Evolutionary conservation across 2,329 filamentous ascomycete genomes (phyloP).

Genomic region (Exophiala phaeomuriformis): DNA sequence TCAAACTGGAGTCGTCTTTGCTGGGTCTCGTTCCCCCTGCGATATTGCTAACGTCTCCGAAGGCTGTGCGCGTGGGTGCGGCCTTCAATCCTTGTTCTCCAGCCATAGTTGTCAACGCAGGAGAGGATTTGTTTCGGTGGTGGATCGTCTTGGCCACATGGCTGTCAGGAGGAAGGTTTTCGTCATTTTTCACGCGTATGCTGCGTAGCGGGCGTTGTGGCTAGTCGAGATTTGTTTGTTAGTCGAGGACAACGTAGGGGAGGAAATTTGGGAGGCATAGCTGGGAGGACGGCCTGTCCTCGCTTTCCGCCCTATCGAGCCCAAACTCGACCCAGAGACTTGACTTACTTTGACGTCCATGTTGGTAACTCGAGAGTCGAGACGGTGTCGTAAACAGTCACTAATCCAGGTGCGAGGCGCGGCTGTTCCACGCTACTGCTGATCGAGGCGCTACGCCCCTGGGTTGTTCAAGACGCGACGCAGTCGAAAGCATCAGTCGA

Average conservation of each 20-base stretch:
- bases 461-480: slow-evolving; percentile 10
- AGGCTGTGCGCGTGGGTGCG: slow-evolving; percentile 66
- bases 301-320: no score
- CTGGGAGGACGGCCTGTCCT: neutral
- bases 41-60: slow-evolving; percentile 75
- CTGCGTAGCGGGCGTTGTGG: slow-evolving; percentile 59
- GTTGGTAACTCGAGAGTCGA: slow-evolving; percentile 14
- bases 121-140: slow-evolving; percentile 73
- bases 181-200: slow-evolving; percentile 57
- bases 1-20: slow-evolving; percentile 52
- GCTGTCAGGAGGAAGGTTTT: slow-evolving; percentile 55
- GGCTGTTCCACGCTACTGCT: neutral
- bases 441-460: slow-evolving; percentile 14
- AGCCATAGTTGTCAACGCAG: slow-evolving; percentile 50
- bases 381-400: neutral
- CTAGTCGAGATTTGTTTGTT: slow-evolving; percentile 39
- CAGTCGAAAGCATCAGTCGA: slow-evolving; percentile 10
- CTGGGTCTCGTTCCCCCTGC: slow-evolving; percentile 34
- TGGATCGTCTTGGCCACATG: slow-evolving; percentile 56
- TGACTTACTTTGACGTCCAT: slow-evolving; percentile 45
- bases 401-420: neutral
- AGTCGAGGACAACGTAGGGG: slow-evolving; percentile 11
- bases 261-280: neutral
- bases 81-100: slow-evolving; percentile 53
- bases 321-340: neutral